Percentiles rank a stretch among this genome's conserved stretches.
Evolutionary conservation across 2,329 filamentous ascomycete species (phyloP).

Genomic region (Tolypocladium album): DNA sequence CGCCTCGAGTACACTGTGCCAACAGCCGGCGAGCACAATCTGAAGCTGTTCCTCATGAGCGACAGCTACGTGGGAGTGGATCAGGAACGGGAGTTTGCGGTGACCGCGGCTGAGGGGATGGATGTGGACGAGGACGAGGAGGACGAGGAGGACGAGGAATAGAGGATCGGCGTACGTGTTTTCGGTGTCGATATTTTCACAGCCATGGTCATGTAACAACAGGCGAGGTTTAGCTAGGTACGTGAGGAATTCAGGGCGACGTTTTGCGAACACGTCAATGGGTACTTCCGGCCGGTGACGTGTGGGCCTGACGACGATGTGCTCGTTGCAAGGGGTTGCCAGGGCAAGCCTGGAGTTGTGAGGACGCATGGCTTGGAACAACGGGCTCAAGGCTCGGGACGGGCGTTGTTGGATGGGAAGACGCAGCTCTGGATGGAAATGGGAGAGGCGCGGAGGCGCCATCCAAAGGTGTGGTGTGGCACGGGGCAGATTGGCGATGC

Average conservation of each 20-base stretch:
- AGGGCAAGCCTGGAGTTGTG: slow-evolving; percentile 18
- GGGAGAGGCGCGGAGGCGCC: not conserved
- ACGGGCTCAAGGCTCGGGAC: slow-evolving; percentile 13
- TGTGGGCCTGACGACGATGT: slow-evolving; percentile 9
- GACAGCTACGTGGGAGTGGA: slow-evolving; percentile 96
- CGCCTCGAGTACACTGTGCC: slow-evolving; percentile 84
- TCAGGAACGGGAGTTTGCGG: slow-evolving; percentile 81
- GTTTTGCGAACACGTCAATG: not conserved
- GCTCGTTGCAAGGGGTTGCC: slow-evolving; percentile 15
- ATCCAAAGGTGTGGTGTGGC: not conserved
- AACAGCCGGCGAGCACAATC: slow-evolving; percentile 68
- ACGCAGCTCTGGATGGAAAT: slow-evolving; percentile 1
- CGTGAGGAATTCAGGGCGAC: not conserved
- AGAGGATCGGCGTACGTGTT: not conserved
- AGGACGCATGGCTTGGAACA: slow-evolving; percentile 15
- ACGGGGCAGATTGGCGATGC: not conserved
- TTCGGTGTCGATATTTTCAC: not conserved
- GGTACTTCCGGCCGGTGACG: slow-evolving; percentile 5
- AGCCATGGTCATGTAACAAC: not conserved
- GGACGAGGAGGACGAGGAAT: slow-evolving; percentile 41
- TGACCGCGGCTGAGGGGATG: slow-evolving; percentile 84
- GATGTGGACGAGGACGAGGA: slow-evolving; percentile 88
- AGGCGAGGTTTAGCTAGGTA: not conserved
- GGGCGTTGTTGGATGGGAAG: not conserved
- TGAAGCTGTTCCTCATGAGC: slow-evolving; percentile 92